Conservation (phyloP, 2,329 filamentous ascomycete species). For the Clathrospora elynae region DNA sequence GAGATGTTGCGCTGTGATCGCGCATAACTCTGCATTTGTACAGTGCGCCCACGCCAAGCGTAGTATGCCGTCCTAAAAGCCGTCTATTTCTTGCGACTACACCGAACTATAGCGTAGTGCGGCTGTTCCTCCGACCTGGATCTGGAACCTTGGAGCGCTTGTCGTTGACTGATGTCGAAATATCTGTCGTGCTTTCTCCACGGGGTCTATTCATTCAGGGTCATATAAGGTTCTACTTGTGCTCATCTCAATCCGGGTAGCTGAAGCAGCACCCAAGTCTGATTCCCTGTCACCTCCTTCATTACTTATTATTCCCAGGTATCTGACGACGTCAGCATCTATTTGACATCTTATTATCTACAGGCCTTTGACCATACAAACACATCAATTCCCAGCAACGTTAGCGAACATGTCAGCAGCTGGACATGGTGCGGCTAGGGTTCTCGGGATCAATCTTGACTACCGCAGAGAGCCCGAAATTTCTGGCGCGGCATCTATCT, state of each 20-base stretch:
- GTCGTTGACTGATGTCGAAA: conserved; percentile 11
- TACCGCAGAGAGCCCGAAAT: conserved; percentile 72
- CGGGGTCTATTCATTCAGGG: background rate
- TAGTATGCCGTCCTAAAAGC: conserved; percentile 18
- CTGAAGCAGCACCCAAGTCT: conserved; percentile 4
- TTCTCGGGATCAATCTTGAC: conserved; percentile 79
- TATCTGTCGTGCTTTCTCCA: conserved; percentile 13
- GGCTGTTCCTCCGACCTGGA: conserved; percentile 22
- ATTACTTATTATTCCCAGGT: no score
- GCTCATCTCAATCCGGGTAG: conserved; percentile 1
- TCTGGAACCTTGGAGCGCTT: conserved; percentile 26
- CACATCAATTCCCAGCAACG: background rate
- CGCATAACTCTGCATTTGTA: conserved; percentile 14
- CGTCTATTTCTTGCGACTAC: conserved; percentile 18
- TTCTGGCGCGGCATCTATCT: conserved; percentile 75
- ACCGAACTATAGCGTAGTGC: conserved; percentile 24
- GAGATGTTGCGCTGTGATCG: conserved; percentile 25
- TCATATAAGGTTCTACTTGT: conserved; percentile 11
- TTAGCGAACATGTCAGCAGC: conserved; percentile 53
- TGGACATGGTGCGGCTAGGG: conserved; percentile 77
- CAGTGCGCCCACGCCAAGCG: conserved; percentile 29
- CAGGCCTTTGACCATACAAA: conserved; percentile 1
- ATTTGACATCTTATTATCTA: conserved; percentile 1
- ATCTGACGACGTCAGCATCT: no score
- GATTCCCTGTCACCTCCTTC: no score